These are phyloP conservation scores for Ajuga reptans DNA, from an alignment of 305 asterid species.

Conservation along the genomic window DNA sequence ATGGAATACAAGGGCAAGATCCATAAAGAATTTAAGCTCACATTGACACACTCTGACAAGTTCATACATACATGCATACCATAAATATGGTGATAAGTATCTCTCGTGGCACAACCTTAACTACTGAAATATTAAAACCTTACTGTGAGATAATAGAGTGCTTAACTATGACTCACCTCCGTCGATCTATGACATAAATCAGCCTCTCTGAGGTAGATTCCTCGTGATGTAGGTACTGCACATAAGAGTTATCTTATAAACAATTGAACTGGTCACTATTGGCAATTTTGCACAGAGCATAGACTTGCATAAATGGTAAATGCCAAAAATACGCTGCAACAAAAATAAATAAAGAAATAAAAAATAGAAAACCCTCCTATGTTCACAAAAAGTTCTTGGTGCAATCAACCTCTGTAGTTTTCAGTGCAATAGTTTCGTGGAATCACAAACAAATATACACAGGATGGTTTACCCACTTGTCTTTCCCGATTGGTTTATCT, in stretches of 20 bases:
- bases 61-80: background rate
- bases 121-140: constrained; percentile 7
- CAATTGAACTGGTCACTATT: constrained; percentile 18
- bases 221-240: constrained; percentile 79
- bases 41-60: background rate
- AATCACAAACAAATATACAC: constrained; percentile 15
- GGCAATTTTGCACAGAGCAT: constrained; percentile 16
- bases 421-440: background rate
- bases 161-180: constrained; percentile 47
- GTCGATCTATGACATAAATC: constrained; percentile 57
- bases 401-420: constrained; percentile 14
- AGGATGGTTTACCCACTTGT: constrained; percentile 47
- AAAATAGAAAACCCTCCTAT: background rate
- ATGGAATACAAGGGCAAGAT: background rate
- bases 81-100: constrained; percentile 2
- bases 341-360: background rate
- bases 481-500: constrained; percentile 68
- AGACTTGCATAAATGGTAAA: background rate
- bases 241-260: constrained; percentile 19
- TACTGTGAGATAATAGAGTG: constrained; percentile 1
- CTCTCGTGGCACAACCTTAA: constrained; percentile 9
- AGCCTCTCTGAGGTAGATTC: constrained; percentile 88
- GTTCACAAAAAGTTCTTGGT: background rate
- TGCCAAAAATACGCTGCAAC: constrained; percentile 5
- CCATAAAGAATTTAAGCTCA: background rate